Base-by-base conservation (phyloP, 371 early-diverging fungal species). In the Rhizomucor miehei region DNA sequence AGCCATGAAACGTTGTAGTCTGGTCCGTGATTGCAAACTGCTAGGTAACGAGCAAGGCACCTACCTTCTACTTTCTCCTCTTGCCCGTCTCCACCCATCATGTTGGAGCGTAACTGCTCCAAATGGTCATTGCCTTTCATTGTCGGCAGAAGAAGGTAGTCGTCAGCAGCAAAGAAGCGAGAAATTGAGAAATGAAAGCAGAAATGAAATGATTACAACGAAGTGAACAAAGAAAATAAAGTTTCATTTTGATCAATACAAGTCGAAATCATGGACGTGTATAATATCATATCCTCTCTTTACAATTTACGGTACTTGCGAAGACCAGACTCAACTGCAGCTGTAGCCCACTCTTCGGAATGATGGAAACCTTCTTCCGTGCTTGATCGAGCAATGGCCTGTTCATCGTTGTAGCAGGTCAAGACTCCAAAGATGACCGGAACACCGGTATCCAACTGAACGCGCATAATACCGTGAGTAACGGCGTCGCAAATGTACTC, bases 371-470 rank as follows among this genome's bases (percentile, higher is more conserved):
- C 89, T 49, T 83, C 76, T n/a, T 74, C 64, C 20, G 75, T 69
- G 2, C 92, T 94, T 2, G 94, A 84, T 23, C 97, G 75, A 57
- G 77, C 82, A 71, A 88, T 73, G 4, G 95, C 98, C 77, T 98
- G 98, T 23, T 93, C 90, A 48, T 97, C 95, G 43, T 78, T 90
- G 53, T 95, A 71, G 67, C 97, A 97, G 13, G 99, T 95, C 61
- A 98, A 71, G 20, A 98, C 93, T 24, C 99, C 99, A 79, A 98
- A 96, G 55, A 98, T 85, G 47, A 92, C 90, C 24, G 99, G 99
- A 2, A 87, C 81, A 3, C 85, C 83, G 0, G 90, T 82, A 54
- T 95, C 94, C 51, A 98, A 71, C 12, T 92, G 90, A 17, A 97
- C 94, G 20, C 88, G 81, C 93, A 95, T 95, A 35, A 97, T 71